Base-by-base conservation (phyloP, 2,329 filamentous ascomycete genomes). In the Pezicula neosporulosa region DNA sequence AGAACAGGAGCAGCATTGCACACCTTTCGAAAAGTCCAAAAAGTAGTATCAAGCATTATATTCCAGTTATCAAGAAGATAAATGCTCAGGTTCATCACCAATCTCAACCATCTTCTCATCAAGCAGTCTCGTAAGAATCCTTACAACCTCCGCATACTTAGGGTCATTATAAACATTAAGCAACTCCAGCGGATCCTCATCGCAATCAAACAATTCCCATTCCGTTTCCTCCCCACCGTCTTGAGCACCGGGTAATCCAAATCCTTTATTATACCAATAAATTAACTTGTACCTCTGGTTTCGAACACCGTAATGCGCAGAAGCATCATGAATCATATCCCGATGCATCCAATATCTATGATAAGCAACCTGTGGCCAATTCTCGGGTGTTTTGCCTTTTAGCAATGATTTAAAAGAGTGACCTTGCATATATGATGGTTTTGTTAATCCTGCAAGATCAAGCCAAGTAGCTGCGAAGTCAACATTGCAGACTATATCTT, bases 281-380 rank as follows among this genome's bases (percentile, higher is more conserved):
- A 80, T 81, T 2, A 81, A 56, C 68, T 81, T 81, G 56, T 79
- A 80, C 3, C 75, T 60, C 56, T 76, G 73, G 53, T 80, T 68
- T 0, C 77, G 67, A 6, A 78, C 66, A 1, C 77, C 77, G 49
- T 80, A 80, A 59, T 81, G 77, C 0, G 77, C 77, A 53, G 73
- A 72, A 0, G 73, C 74, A 6, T 77, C 58, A 53, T 81, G 77
- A 8, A 76, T 74, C 0, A 69, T 61, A 50, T 81, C 77, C 19
- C 70, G 70, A 60, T 80, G 74, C 77, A 80, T 80, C 77, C 76
- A 80, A 62, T 80, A 81, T 0, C 76, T 70, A 51, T 81, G 76
- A 51, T 80, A 80, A 0, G 77, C 77, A 0, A 79, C 66, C 53
- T 80, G 74, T 49, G 75, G 72, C 76, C 77, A 80, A 49, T 72